Evolutionary conservation across 2,329 filamentous ascomycete species (phyloP).

Genomic region (Lecanicillium sp.): DNA sequence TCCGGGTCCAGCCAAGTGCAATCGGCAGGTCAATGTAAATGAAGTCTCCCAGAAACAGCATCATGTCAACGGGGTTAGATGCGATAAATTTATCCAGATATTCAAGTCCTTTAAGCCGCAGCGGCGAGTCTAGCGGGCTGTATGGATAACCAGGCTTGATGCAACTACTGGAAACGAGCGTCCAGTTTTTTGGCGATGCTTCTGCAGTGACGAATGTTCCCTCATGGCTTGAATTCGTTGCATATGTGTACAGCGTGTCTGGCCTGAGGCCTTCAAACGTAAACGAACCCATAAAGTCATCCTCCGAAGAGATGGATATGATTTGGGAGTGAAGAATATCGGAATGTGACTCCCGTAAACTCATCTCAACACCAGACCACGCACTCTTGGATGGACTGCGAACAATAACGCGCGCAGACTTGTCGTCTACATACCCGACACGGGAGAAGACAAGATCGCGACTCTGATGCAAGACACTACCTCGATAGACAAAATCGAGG

Average conservation of each 20-base stretch:
- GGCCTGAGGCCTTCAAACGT: conserved; percentile 46
- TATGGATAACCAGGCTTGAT: conserved; percentile 66
- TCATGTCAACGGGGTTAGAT: conserved; percentile 36
- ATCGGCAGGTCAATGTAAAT: conserved; percentile 54
- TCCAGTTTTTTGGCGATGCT: conserved; percentile 37
- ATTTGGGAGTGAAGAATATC: not conserved
- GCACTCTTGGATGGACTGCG: conserved; percentile 47
- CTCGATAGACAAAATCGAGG: conserved; percentile 52
- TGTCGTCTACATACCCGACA: conserved; percentile 58
- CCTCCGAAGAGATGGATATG: conserved; percentile 48
- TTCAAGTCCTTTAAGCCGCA: conserved; percentile 55
- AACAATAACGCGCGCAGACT: conserved; percentile 53
- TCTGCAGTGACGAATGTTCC: conserved; percentile 56
- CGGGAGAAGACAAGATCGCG: conserved; percentile 55
- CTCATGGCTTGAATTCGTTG: conserved; percentile 53
- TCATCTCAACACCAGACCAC: conserved; percentile 24
- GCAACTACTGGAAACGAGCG: conserved; percentile 59
- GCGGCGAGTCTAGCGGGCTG: conserved; percentile 51
- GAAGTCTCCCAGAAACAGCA: conserved; percentile 50
- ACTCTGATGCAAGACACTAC: conserved; percentile 48
- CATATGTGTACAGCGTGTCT: conserved; percentile 55
- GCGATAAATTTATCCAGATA: conserved; percentile 22
- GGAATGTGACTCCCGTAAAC: conserved; percentile 29
- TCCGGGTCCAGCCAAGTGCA: conserved; percentile 17
- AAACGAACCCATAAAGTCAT: conserved; percentile 55